These are phyloP conservation scores for Carnegiea gigantea DNA, from an alignment of 179 eudicot genomes.

Conservation along the genomic window DNA sequence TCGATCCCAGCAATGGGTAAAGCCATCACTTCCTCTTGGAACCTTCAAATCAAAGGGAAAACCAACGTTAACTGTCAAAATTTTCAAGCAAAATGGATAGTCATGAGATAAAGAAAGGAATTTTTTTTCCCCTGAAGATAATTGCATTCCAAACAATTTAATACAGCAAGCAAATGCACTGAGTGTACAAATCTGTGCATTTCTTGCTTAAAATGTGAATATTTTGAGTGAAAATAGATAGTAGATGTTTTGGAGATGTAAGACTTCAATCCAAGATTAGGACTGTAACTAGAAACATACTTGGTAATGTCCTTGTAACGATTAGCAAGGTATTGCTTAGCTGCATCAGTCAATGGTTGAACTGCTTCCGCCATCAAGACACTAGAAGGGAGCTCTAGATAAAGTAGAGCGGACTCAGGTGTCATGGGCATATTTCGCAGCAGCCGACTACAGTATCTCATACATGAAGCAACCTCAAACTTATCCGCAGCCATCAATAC, in stretches of 20 bases:
- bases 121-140: not conserved
- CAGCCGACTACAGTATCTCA: conserved; percentile 78
- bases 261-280: not conserved
- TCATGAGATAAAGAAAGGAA: not conserved
- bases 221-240: not conserved
- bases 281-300: conserved; percentile 36
- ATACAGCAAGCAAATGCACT: too few species aligned
- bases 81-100: not conserved
- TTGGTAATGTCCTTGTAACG: conserved; percentile 84
- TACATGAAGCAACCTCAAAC: conserved; percentile 96
- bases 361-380: conserved; percentile 98
- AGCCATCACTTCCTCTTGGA: conserved; percentile 72
- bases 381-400: conserved; percentile 95
- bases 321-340: conserved; percentile 81
- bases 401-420: conserved; percentile 86
- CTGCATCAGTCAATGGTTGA: conserved; percentile 93
- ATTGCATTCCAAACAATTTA: not conserved
- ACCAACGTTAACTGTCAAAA: not conserved
- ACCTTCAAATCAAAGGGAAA: conserved; percentile 43
- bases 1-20: conserved; percentile 90
- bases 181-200: too few species aligned
- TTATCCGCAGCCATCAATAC: conserved; percentile 98
- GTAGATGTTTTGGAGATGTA: not conserved
- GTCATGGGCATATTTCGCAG: conserved; percentile 85
- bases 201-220: not conserved